Base-by-base conservation (phyloP, 2,329 filamentous ascomycete species). In the Colletotrichum brevisporum region DNA sequence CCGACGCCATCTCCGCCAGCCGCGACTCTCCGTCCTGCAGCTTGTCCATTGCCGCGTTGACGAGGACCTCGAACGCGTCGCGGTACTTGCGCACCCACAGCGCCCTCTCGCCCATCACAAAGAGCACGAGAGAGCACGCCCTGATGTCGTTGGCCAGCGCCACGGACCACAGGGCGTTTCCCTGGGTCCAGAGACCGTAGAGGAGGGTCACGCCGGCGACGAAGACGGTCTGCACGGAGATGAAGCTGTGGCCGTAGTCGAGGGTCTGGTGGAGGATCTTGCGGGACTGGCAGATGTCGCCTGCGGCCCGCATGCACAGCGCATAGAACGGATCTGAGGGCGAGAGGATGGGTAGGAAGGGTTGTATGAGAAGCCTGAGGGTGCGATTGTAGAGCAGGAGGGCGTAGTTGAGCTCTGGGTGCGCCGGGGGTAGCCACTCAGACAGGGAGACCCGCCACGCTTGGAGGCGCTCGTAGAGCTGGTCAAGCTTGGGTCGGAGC, bases 391-490 rank as follows among this genome's bases (percentile, higher is more conserved):
- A 87, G 71, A 86, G 83, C 12, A 86, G 77, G 72, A 85, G 79
- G 1, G 83, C 80, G 62, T 86, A 85, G 70, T 85, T 83, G 6
- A 82, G 74, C 63, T 84, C 82, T 78, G 80, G 36, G 75, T 84
- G 84, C 3, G 85, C 84, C 3, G 82, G 83, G 2, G 85, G 81
- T 3, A 87, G 78, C 47, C 84, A 89, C 4, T 87, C 84, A 21
- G 90, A 76, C 9, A 85, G 84, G 1, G 88, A 90, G 18, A 88
- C 86, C 13, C 90, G 80, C 77, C 89, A 91, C 65, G 74, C 12
- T 70, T 72, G n/a, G 77, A 87, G 78, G 55, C 83, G 78, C 39
- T 79, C 76, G 54, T 83, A 81, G 1, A 85, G 77, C 5, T 76
- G 79, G 69, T 83, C 81, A 75, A 86, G 82, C 72, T 86, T 86